Percentiles rank a stretch among this genome's conserved stretches.
These are phyloP conservation scores for Xylaria sp. DNA, from an alignment of 2,329 filamentous ascomycete species.

Conservation along the genomic window DNA sequence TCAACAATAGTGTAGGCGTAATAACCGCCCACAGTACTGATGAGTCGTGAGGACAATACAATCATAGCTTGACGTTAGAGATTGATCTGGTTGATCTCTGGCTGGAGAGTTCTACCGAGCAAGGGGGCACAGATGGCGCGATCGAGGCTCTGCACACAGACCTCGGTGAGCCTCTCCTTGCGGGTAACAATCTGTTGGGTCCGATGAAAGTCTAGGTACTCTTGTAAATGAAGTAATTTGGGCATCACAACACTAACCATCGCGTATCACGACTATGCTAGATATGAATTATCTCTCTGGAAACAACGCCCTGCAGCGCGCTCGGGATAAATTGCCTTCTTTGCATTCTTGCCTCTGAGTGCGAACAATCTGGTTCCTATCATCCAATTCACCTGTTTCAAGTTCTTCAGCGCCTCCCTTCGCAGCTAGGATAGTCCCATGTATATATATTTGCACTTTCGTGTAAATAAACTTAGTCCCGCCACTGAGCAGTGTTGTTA, in stretches of 20 bases:
- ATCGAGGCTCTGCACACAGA: not conserved
- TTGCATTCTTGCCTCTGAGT: not conserved
- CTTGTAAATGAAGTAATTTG: not conserved
- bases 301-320: no score
- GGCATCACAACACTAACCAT: not conserved
- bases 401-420: not conserved
- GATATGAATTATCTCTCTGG: not conserved
- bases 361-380: not conserved
- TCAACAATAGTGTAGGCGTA: no score
- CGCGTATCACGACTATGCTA: not conserved
- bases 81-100: not conserved
- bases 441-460: not conserved
- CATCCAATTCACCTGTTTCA: not conserved
- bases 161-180: not conserved
- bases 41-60: no score
- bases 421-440: constrained; percentile 3
- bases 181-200: not conserved
- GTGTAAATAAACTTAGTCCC: no score
- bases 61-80: not conserved
- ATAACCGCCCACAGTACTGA: no score
- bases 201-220: no score
- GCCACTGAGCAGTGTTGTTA: not conserved
- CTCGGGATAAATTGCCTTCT: not conserved
- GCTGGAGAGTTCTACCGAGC: not conserved
- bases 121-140: not conserved